Percentiles rank a stretch among this genome's conserved stretches.
Conservation (phyloP, 352 stramenopile species). For the Chrysophaeum taylorii region DNA sequence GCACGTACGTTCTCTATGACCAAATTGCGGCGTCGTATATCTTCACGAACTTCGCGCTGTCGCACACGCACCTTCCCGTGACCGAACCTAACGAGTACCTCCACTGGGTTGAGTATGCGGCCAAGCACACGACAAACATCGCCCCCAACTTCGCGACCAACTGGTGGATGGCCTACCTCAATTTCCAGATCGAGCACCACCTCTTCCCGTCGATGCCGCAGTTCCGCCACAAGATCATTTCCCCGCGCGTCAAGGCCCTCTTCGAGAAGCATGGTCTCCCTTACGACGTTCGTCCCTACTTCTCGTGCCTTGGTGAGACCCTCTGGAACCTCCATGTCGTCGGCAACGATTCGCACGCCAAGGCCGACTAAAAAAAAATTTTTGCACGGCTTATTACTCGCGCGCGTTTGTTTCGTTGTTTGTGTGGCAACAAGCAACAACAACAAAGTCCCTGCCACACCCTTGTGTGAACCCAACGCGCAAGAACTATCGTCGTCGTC, state of each 20-base stretch:
- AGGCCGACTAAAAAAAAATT: not conserved
- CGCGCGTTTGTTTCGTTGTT: no score
- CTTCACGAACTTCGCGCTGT: constrained; percentile 31
- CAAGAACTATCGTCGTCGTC: no score
- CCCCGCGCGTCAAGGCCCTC: constrained; percentile 22
- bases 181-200: constrained; percentile 77
- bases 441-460: no score
- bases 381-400: no score
- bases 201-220: constrained; percentile 66
- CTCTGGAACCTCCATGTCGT: constrained; percentile 32
- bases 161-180: constrained; percentile 56
- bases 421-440: no score
- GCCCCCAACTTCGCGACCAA: constrained; percentile 12
- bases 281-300: constrained; percentile 26
- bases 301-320: constrained; percentile 20
- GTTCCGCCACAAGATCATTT: constrained; percentile 28
- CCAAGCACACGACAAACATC: constrained; percentile 32
- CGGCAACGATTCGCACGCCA: constrained; percentile 3
- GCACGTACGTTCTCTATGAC: constrained; percentile 20
- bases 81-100: constrained; percentile 24
- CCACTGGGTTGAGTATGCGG: constrained; percentile 30
- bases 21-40: constrained; percentile 27
- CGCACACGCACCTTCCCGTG: constrained; percentile 30
- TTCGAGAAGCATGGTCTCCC: constrained; percentile 29
- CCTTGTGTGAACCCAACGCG: no score